These are phyloP conservation scores for Acer negundo DNA, from an alignment of 345 rosid species.

Conservation along the genomic window DNA sequence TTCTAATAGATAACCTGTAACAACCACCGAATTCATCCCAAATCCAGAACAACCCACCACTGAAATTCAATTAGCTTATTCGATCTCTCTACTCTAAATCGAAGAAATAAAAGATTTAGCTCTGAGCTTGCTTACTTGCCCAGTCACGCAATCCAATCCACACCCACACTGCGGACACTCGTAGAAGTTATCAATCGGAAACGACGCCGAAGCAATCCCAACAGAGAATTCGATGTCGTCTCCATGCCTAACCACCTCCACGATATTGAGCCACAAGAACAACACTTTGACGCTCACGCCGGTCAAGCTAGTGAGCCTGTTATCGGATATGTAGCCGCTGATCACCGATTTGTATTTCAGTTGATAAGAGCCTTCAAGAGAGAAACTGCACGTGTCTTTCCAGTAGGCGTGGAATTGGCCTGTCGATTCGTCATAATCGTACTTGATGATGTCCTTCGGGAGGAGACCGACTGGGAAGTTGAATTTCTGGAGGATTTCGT, in stretches of 20 bases:
- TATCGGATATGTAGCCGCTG: slow-evolving; percentile 69
- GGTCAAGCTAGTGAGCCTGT: slow-evolving; percentile 53
- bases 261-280: slow-evolving; percentile 89
- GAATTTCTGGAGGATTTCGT: slow-evolving; percentile 63
- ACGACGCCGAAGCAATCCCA: slow-evolving; percentile 85
- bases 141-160: slow-evolving; percentile 67
- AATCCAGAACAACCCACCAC: neutral
- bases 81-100: slow-evolving; percentile 28
- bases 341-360: slow-evolving; percentile 72
- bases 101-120: slow-evolving; percentile 55
- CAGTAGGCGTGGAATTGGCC: slow-evolving; percentile 65
- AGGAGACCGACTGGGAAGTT: slow-evolving; percentile 85
- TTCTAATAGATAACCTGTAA: neutral
- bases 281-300: slow-evolving; percentile 91
- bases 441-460: slow-evolving; percentile 63
- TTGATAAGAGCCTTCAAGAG: slow-evolving; percentile 86
- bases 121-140: slow-evolving; percentile 40
- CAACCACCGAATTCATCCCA: slow-evolving; percentile 1
- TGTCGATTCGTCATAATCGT: slow-evolving; percentile 63
- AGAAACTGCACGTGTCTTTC: slow-evolving; percentile 74
- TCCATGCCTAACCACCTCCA: slow-evolving; percentile 66
- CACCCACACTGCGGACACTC: slow-evolving; percentile 96
- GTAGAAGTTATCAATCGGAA: slow-evolving; percentile 70
- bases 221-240: slow-evolving; percentile 81
- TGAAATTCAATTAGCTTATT: slow-evolving; percentile 5